Base-by-base conservation (phyloP, 257 asterid genomes). In the Leptodermis oblonga region DNA sequence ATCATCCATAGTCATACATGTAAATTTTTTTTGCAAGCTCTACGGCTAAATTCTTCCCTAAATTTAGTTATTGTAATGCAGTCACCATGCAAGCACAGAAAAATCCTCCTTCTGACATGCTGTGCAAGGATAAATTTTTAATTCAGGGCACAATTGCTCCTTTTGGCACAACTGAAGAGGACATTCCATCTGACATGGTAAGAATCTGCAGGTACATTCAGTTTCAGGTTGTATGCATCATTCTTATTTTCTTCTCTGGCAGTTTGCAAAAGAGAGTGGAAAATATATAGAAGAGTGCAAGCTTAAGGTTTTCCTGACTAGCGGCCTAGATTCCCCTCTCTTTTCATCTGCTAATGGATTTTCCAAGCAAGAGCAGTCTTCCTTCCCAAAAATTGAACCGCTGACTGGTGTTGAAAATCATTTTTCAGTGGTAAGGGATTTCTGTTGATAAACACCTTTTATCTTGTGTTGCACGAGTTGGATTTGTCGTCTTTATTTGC, bases 11-110 rank as follows among this genome's bases (percentile, higher is more conserved):
- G 34, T 54, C 23, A 15, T 25, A 55, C 23, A 23, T 45, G 56
- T 23, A 53, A 22, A 31, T 28, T 22, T 34, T 7, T 23, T n/a
- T 48, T 51, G 25, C 17, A 1, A 22, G 11, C 17, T 13, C 4
- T 18, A 4, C 28, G 34, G 3, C 46, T 31, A 46, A 46, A 17
- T 18, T n/a, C 18, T 67, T 66, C n/a, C 53, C 9, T 41, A 7
- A 51, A 52, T 18, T 26, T 30, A 65, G n/a, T 39, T 67, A 58
- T 65, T 76, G 72, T 67, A 41, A 71, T 79, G 60, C 81, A 92
- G 97, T 92, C 70, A 87, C 88, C 54, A 92, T 89, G 95, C 96
- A 87, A 87, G 95, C 97, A 51, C 96, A 86, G 80, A 87, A 78
- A 77, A 69, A 88, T 1, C 79, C 79, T 79, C 86, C 91, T 33